Evolutionary conservation across 139 green algal genomes (phyloP).

Genomic region (Trebouxia sp.): DNA sequence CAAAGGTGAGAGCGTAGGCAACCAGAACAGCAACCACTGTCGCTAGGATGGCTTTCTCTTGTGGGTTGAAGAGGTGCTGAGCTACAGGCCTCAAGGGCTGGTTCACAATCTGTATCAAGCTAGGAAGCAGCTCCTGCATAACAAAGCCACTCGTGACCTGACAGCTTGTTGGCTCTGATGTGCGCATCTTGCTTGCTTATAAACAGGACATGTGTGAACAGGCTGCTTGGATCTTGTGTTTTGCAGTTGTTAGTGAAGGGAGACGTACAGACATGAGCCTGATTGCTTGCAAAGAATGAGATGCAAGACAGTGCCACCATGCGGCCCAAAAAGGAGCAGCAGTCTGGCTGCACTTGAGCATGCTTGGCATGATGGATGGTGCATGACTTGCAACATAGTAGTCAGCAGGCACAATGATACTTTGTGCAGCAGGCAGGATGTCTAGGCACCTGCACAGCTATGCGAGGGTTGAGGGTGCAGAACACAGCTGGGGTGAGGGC

Average conservation of each 20-base stretch:
- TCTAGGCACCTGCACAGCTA: slow-evolving; percentile 9
- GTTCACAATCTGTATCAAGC: slow-evolving; percentile 53
- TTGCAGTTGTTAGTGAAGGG: background rate
- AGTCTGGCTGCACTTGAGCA: too few relatives aligned
- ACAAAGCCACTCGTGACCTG: too few relatives aligned
- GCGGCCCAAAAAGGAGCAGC: background rate
- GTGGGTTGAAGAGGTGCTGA: slow-evolving; percentile 56
- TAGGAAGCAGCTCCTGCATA: slow-evolving; percentile 57
- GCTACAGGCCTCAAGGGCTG: slow-evolving; percentile 60
- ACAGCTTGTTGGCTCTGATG: too few relatives aligned
- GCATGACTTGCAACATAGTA: too few relatives aligned
- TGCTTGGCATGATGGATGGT: too few relatives aligned
- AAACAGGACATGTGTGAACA: background rate
- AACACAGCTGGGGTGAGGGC: background rate
- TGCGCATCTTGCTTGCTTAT: too few relatives aligned
- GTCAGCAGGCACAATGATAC: too few relatives aligned
- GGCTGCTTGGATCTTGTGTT: background rate
- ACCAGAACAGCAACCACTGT: slow-evolving; percentile 60
- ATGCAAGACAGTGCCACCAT: background rate
- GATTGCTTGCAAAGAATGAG: background rate
- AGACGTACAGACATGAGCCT: background rate
- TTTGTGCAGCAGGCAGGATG: background rate
- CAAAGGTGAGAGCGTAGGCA: slow-evolving; percentile 65
- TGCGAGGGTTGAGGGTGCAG: background rate
- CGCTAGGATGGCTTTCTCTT: slow-evolving; percentile 50